phyloP scores from a whole-genome alignment of 179 eudicot genomes.

The Patellifolia procumbens region DNA sequence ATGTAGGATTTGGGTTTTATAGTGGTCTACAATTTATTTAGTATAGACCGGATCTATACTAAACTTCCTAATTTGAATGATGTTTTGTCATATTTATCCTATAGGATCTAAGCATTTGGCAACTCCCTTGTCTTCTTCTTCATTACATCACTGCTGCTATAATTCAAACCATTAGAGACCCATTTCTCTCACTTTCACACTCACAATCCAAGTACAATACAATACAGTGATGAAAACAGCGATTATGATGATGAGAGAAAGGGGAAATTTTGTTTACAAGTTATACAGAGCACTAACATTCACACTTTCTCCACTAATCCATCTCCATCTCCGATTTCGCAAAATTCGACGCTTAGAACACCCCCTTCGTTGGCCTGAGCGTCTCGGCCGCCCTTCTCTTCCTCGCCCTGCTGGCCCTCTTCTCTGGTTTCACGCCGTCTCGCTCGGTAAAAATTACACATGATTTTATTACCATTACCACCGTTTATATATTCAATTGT shows the following conservation, averaged over 20 bases:
- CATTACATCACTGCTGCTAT: too few species aligned
- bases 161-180: too few species aligned
- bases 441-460: slow-evolving; percentile 57
- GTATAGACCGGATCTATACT: too few species aligned
- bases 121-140: too few species aligned
- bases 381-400: slow-evolving; percentile 73
- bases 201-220: background rate
- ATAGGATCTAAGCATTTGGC: too few species aligned
- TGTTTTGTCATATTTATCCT: too few species aligned
- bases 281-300: slow-evolving; percentile 59
- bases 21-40: too few species aligned
- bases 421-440: slow-evolving; percentile 94
- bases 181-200: background rate
- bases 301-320: slow-evolving; percentile 60
- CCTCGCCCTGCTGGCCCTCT: slow-evolving; percentile 77
- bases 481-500: background rate
- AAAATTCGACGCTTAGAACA: slow-evolving; percentile 72
- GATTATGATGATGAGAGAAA: slow-evolving; percentile 38
- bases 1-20: too few species aligned
- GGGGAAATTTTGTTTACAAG: slow-evolving; percentile 55
- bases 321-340: slow-evolving; percentile 71
- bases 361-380: slow-evolving; percentile 72
- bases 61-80: too few species aligned
- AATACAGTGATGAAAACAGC: background rate
- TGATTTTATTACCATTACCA: background rate